Evolutionary conservation across 1,139 yeast species (phyloP).

Genomic region (Chernovozyma aurita): DNA sequence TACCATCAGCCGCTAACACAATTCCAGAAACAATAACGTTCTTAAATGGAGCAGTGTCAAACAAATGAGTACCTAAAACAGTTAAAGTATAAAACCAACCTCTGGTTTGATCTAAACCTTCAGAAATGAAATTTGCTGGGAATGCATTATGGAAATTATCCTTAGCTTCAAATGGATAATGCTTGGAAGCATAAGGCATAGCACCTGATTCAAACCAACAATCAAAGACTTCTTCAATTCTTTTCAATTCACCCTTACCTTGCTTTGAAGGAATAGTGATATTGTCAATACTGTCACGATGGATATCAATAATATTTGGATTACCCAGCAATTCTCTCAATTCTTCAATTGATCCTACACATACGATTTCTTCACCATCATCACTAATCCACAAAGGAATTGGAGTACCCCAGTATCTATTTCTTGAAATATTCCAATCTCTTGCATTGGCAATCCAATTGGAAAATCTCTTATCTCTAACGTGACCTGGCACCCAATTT

Average conservation of each 20-base stretch:
- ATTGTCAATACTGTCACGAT: constrained; percentile 87
- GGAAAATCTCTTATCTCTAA: constrained; percentile 91
- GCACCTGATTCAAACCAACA: constrained; percentile 99
- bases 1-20: constrained; percentile 96
- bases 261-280: constrained; percentile 90
- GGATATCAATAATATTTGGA: constrained; percentile 77
- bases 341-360: constrained; percentile 88
- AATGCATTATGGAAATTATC: constrained; percentile 67
- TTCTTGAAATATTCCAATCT: constrained; percentile 98
- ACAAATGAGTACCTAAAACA: constrained; percentile 91
- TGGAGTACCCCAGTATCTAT: constrained; percentile 99
- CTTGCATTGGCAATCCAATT: constrained; percentile 99
- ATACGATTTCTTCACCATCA: constrained; percentile 86
- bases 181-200: constrained; percentile 97
- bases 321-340: constrained; percentile 81
- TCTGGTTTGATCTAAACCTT: constrained; percentile 98
- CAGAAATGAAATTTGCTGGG: constrained; percentile 97
- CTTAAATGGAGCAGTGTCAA: constrained; percentile 88
- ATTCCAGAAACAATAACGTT: constrained; percentile 96
- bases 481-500: constrained; percentile 88
- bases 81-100: constrained; percentile 99
- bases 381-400: constrained; percentile 97
- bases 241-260: constrained; percentile 83
- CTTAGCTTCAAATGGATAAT: constrained; percentile 89
- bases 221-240: constrained; percentile 97